Evolutionary conservation across 208 protist species (phyloP).

Genomic region (Trypanosoma melophagium): DNA sequence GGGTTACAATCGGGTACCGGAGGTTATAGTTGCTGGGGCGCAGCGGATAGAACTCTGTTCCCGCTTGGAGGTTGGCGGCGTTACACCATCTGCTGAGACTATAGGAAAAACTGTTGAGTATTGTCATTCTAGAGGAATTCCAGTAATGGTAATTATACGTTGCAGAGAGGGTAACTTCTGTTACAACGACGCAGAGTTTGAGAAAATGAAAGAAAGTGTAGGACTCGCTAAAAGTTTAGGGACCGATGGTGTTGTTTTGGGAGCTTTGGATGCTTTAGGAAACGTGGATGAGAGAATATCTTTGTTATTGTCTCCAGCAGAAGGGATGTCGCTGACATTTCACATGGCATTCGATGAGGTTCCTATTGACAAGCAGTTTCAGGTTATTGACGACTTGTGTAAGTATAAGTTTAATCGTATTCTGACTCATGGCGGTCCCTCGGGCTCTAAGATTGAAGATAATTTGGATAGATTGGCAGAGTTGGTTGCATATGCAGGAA

Average conservation of each 20-base stretch:
- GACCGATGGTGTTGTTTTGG: slow-evolving; percentile 19
- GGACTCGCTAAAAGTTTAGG: slow-evolving; percentile 5
- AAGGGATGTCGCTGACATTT: slow-evolving; percentile 17
- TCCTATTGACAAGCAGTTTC: slow-evolving; percentile 9
- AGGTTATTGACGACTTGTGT: slow-evolving; percentile 9
- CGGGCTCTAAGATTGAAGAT: slow-evolving; percentile 12
- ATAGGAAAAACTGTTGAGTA: slow-evolving; percentile 11
- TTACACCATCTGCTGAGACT: slow-evolving; percentile 6
- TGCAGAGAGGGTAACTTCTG: slow-evolving; percentile 15
- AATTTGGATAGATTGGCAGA: slow-evolving; percentile 6
- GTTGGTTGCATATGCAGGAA: slow-evolving; percentile 11
- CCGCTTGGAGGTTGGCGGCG: slow-evolving; percentile 11
- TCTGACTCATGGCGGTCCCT: slow-evolving; percentile 17
- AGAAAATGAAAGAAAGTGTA: slow-evolving; percentile 12
- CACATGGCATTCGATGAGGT: slow-evolving; percentile 27
- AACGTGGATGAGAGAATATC: slow-evolving; percentile 3
- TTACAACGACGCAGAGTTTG: slow-evolving; percentile 15
- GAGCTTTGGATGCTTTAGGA: slow-evolving; percentile 12
- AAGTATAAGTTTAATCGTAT: slow-evolving; percentile 17
- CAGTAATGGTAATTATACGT: slow-evolving; percentile 22
- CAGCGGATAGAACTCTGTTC: slow-evolving; percentile 15
- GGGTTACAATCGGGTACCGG: slow-evolving; percentile 7
- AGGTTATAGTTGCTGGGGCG: slow-evolving; percentile 5
- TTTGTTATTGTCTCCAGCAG: slow-evolving; percentile 1
- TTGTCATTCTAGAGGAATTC: slow-evolving; percentile 11